These are phyloP conservation scores for Ogataea minuta DNA, from an alignment of 805 yeast genomes.

Conservation along the genomic window DNA sequence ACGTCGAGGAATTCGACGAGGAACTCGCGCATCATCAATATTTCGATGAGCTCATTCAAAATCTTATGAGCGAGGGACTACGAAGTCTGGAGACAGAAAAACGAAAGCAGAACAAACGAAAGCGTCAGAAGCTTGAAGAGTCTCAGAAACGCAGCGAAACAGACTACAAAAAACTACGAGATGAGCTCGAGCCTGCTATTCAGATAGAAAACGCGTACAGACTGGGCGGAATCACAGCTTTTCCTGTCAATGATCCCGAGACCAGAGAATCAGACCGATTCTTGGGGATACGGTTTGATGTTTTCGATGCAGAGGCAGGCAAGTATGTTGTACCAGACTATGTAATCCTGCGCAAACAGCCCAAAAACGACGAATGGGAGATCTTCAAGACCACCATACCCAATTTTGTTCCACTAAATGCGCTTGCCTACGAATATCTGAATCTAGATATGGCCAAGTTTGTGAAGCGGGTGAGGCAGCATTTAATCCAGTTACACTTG, in stretches of 20 bases:
- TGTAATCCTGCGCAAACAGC: slow-evolving; percentile 37
- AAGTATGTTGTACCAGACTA: slow-evolving; percentile 46
- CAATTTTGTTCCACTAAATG: slow-evolving; percentile 28
- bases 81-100: slow-evolving; percentile 15
- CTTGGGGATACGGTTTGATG: slow-evolving; percentile 53
- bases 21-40: slow-evolving; percentile 29
- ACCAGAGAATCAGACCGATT: slow-evolving; percentile 26
- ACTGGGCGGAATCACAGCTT: slow-evolving; percentile 49
- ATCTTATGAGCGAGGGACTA: slow-evolving; percentile 24
- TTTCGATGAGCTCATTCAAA: slow-evolving; percentile 30
- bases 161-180: slow-evolving; percentile 13
- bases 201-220: slow-evolving; percentile 47
- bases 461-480: slow-evolving; percentile 25
- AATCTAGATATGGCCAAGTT: slow-evolving; percentile 27
- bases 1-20: slow-evolving; percentile 6
- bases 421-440: slow-evolving; percentile 26
- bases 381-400: slow-evolving; percentile 37
- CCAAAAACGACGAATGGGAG: slow-evolving; percentile 31
- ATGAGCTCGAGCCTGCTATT: slow-evolving; percentile 33
- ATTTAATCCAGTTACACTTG: slow-evolving; percentile 25
- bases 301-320: slow-evolving; percentile 29
- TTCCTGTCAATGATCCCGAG: slow-evolving; percentile 43
- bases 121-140: slow-evolving; percentile 5
- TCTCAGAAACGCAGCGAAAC: slow-evolving; percentile 5
- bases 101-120: slow-evolving; percentile 1